Evolutionary conservation across 2,329 filamentous ascomycete species (phyloP), one percentile per base, ranked within the genome.

Genomic region (Annulohypoxylon truncatum): DNA sequence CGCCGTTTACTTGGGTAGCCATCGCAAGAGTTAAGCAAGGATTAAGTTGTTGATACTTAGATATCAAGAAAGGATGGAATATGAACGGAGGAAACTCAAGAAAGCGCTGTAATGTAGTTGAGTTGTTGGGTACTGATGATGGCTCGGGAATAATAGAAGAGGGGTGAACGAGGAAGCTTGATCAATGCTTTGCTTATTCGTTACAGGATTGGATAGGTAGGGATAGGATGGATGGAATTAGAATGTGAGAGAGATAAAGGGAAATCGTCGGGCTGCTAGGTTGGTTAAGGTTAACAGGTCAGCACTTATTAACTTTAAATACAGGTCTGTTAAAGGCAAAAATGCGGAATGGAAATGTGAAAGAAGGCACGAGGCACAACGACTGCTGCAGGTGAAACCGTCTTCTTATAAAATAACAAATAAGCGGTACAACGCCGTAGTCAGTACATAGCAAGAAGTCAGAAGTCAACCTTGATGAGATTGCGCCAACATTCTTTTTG

Each of bases 1-100:
- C 76, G 61, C 76, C 76, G 61, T 78, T 78, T 4, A 78, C 75
- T 72, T 77, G 76, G 53, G 73, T 61, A 68, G 76, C 56, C 76
- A 77, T 77, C 24, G 66, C 62, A 62, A 35, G 42, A 35, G 42
- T 47, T 42, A 20, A 22, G 66, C 62, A 62, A 35, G 42, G 42
- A 40, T 47, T 42, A 20, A 22, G 55, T 50, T 47, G 56, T n/a
- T 51, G n/a, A 55, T 47, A 58, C 59, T 62, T 38, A 26, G 42
- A 56, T 53, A 31, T 40, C 33, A 22, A 56, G 24, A 42, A 29
- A 44, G 46, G 59, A 67, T 44, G 40, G 40, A 44, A 47, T 58
- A 53, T 58, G 60, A 71, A 58, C 44, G 29, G 29, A 26, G 20
- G 35, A 31, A 54, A 47, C 44, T 52, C 52, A 9, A 63, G 50